phyloP scores from a whole-genome alignment of 2,329 filamentous ascomycete genomes.

The Fragosphaeria purpurea region DNA sequence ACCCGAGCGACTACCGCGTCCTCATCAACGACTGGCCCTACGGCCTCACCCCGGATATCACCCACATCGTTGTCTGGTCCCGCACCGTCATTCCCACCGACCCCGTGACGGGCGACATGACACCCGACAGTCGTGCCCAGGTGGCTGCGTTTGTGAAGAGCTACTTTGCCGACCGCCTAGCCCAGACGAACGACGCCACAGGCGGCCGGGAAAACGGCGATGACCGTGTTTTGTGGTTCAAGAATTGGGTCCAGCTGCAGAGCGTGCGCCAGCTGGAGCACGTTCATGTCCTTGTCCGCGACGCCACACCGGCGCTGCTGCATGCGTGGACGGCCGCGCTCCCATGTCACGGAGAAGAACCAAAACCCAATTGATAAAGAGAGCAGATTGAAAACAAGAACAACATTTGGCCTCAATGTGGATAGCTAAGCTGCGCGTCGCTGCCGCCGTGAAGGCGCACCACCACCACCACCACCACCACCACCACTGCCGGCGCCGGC shows the following conservation, averaged over 20 bases:
- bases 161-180: constrained; percentile 55
- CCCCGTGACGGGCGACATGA: constrained; percentile 60
- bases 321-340: constrained; percentile 43
- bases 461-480: no score
- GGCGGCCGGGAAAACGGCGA: constrained; percentile 22
- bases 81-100: constrained; percentile 73
- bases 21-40: constrained; percentile 93
- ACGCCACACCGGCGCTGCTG: constrained; percentile 41
- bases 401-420: no score
- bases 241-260: constrained; percentile 85
- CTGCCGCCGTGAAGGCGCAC: constrained; percentile 30
- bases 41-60: constrained; percentile 53
- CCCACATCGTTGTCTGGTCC: constrained; percentile 88
- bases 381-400: background rate
- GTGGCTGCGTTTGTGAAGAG: constrained; percentile 61
- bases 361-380: background rate
- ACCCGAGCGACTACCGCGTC: constrained; percentile 54
- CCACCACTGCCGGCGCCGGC: constrained; percentile 13
- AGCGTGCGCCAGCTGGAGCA: constrained; percentile 83
- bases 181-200: constrained; percentile 19
- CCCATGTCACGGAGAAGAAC: constrained; percentile 20
- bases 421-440: constrained; percentile 37
- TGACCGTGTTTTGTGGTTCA: constrained; percentile 68
- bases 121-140: constrained; percentile 47
- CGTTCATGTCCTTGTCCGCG: constrained; percentile 64